Evolutionary conservation across 306 rosid genomes (phyloP).

Genomic region (Dicorynia guianensis): DNA sequence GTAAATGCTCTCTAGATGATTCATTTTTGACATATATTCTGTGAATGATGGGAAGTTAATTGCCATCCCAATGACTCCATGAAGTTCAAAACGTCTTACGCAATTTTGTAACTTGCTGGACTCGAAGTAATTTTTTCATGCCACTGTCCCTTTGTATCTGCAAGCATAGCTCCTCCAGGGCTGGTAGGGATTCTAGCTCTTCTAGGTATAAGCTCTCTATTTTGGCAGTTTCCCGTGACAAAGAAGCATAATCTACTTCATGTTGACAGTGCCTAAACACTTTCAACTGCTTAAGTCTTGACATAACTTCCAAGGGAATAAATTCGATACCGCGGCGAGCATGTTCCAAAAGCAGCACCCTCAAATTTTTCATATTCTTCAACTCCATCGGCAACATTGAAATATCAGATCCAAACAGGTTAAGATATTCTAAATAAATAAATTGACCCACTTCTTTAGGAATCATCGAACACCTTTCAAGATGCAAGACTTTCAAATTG

Average conservation of each 20-base stretch:
- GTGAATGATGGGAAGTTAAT: background rate
- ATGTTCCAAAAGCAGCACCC: background rate
- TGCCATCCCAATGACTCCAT: no score
- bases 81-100: background rate
- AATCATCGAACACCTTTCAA: background rate
- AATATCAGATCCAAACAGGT: background rate
- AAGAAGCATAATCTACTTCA: no score
- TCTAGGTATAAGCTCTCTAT: background rate
- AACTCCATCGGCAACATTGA: background rate
- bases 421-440: constrained; percentile 14
- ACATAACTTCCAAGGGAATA: background rate
- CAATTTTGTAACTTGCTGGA: constrained; percentile 1
- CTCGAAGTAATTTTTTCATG: background rate
- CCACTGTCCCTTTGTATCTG: background rate
- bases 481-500: constrained; percentile 29
- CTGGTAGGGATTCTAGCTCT: constrained; percentile 19
- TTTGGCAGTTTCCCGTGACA: no score
- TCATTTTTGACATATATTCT: background rate
- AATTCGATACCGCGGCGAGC: background rate
- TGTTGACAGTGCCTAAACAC: background rate
- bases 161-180: constrained; percentile 13
- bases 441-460: background rate
- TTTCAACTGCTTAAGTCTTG: background rate
- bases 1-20: background rate
- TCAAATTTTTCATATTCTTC: constrained; percentile 17